Evolutionary conservation across 345 rosid species (phyloP), one percentile per base, ranked within the genome.

Genomic region (Citrus glauca): DNA sequence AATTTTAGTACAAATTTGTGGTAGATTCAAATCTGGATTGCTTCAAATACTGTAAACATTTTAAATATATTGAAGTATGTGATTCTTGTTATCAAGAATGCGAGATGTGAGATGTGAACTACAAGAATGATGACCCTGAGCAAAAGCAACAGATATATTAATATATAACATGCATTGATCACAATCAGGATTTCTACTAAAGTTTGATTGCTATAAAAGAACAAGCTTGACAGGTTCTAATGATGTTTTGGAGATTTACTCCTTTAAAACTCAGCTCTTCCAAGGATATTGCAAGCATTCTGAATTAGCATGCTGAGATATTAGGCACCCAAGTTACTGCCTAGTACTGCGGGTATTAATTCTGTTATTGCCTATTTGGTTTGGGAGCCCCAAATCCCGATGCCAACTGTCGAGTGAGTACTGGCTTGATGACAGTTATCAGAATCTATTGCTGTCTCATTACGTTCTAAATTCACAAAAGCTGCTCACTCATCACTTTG

Each of bases 131-230:
- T 62, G 40, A 40, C 69, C 40, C 69, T 9, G 38, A 60, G 5
- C 19, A 70, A 53, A 30, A n/a, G 10, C 13, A 22, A 63, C 45
- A 62, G 45, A 6, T 20, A 35, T 30, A 14, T 38, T 4, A 9
- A 45, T 45, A 74, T n/a, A 62, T 63, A 30, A 22, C 62, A 65
- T 64, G 32, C 45, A 30, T 65, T 65, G 37, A 65, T 75, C 62
- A 22, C 45, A 22, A 22, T 24, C 71, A 30, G 16, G 62, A 30
- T 65, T 8, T 65, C 14, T 48, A 13, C 22, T 32, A 22, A 22
- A 45, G 70, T 63, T 45, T 45, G 62, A 48, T 74, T 61, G 77
- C 59, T 63, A 38, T 61, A 38, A 73, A 73, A 27, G 55, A 9
- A 73, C 57, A 27, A 61, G 32, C 67, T 73, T 37, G 55, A 60